Percentiles rank a stretch among this genome's conserved stretches.
phyloP scores from a whole-genome alignment of 768 basidiomycete genomes.

The Russula brevipes region DNA sequence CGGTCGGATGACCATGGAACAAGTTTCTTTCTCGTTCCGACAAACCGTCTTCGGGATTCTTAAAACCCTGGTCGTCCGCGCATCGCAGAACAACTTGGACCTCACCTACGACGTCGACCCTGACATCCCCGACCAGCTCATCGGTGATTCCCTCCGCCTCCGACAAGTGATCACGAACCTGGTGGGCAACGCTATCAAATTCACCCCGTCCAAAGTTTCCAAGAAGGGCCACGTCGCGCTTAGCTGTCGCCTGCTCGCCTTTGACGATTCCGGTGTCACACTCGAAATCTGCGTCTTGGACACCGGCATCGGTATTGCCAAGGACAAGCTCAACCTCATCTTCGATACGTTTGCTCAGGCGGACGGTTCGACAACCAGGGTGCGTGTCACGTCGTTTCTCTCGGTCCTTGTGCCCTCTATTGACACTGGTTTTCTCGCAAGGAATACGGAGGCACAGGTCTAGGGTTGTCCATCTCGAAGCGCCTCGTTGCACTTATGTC shows the following conservation, averaged over 20 bases:
- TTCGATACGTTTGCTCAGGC: conserved; percentile 99
- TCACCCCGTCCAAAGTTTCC: conserved; percentile 76
- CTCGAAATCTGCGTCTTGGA: conserved; percentile 97
- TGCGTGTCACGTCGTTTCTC: conserved; percentile 35
- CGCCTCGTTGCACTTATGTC: conserved; percentile 96
- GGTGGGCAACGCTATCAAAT: conserved; percentile 96
- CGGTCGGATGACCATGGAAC: conserved; percentile 99
- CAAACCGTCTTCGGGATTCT: conserved; percentile 95
- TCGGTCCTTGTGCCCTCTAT: background rate
- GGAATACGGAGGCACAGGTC: conserved; percentile 97
- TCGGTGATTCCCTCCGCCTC: conserved; percentile 91
- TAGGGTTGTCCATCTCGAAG: conserved; percentile 96
- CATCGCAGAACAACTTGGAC: conserved; percentile 93
- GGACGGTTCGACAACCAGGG: conserved; percentile 94
- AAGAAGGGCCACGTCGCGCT: conserved; percentile 87
- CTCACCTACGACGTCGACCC: conserved; percentile 95
- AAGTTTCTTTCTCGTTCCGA: conserved; percentile 96
- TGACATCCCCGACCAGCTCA: conserved; percentile 92
- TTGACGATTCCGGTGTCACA: conserved; percentile 80
- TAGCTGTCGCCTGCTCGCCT: conserved; percentile 70
- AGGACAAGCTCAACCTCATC: conserved; percentile 95
- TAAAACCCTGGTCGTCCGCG: conserved; percentile 96
- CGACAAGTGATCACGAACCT: conserved; percentile 95
- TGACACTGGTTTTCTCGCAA: conserved; percentile 30
- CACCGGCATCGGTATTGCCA: conserved; percentile 97